Percentiles rank a stretch among this genome's conserved stretches.
Evolutionary conservation across 2,329 filamentous ascomycete genomes (phyloP).

Genomic region (Hortaea sp.): DNA sequence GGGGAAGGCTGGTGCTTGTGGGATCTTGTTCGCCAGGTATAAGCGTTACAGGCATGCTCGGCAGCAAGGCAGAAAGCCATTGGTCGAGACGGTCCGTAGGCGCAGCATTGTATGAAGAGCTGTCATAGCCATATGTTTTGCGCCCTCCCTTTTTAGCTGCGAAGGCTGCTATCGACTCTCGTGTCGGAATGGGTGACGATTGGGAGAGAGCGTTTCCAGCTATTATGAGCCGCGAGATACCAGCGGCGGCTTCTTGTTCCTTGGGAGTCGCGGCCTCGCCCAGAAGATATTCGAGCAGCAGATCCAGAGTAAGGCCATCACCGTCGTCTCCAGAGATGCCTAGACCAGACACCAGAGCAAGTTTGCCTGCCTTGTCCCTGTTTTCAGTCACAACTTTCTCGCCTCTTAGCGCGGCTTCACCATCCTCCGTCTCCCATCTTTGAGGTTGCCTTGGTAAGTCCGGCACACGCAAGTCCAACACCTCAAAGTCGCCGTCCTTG

Average conservation of each 20-base stretch:
- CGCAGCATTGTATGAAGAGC: slow-evolving; percentile 72
- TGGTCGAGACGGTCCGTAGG: slow-evolving; percentile 76
- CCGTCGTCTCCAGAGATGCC: slow-evolving; percentile 68
- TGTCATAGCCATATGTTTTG: slow-evolving; percentile 94
- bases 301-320: slow-evolving; percentile 62
- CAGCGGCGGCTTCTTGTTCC: slow-evolving; percentile 50
- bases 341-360: slow-evolving; percentile 84
- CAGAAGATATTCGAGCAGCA: slow-evolving; percentile 78
- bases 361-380: slow-evolving; percentile 49
- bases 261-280: slow-evolving; percentile 61
- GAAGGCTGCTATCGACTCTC: slow-evolving; percentile 33
- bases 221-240: slow-evolving; percentile 77
- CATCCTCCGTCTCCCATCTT: slow-evolving; percentile 62
- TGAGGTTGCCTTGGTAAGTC: slow-evolving; percentile 74
- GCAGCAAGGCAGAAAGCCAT: slow-evolving; percentile 71
- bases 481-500: slow-evolving; percentile 80
- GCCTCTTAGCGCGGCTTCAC: slow-evolving; percentile 25
- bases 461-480: slow-evolving; percentile 80
- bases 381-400: slow-evolving; percentile 26
- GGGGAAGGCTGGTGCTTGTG: slow-evolving; percentile 79
- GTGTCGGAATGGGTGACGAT: slow-evolving; percentile 35
- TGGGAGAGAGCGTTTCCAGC: slow-evolving; percentile 75
- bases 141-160: slow-evolving; percentile 30
- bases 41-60: slow-evolving; percentile 78
- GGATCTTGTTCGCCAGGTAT: slow-evolving; percentile 78